Conservation (phyloP, 129 eudicot genomes). For the Calendula officinalis region DNA sequence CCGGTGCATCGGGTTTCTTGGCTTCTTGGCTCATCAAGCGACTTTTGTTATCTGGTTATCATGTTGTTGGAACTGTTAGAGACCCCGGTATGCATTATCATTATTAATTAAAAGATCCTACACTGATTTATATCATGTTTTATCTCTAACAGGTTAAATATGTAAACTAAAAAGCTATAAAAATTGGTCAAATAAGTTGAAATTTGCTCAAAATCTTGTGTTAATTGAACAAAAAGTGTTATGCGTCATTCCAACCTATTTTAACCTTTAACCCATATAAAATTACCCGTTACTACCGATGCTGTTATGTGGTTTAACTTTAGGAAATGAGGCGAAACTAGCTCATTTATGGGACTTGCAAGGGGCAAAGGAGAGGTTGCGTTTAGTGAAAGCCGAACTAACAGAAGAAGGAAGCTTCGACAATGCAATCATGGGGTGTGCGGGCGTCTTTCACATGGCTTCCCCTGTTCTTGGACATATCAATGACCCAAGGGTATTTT, state of each 20-base stretch:
- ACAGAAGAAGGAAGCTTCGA: slow-evolving; percentile 86
- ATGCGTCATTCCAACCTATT: too few relatives aligned
- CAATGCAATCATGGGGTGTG: slow-evolving; percentile 64
- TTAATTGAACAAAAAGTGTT: too few relatives aligned
- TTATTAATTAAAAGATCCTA: too few relatives aligned
- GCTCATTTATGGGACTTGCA: slow-evolving; percentile 76
- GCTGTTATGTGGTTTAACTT: not conserved
- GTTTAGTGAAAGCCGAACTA: slow-evolving; percentile 59
- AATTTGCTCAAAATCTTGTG: not conserved
- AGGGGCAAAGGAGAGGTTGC: slow-evolving; percentile 83
- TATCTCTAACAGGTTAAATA: not conserved
- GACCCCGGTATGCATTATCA: slow-evolving; percentile 56
- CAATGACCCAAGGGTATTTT: slow-evolving; percentile 53
- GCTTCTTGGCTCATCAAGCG: slow-evolving; percentile 96
- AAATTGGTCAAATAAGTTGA: not conserved
- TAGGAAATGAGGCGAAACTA: slow-evolving; percentile 62
- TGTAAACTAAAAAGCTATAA: not conserved
- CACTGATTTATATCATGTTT: not conserved
- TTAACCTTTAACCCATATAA: too few relatives aligned
- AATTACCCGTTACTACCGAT: not conserved
- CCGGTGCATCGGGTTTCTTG: slow-evolving; percentile 84
- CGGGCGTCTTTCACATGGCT: slow-evolving; percentile 90
- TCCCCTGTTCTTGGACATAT: slow-evolving; percentile 66
- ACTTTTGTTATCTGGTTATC: slow-evolving; percentile 72
- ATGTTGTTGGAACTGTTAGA: slow-evolving; percentile 78